These are phyloP conservation scores for Penicillium sp. DNA, from an alignment of 2,329 filamentous ascomycete genomes.

Conservation along the genomic window DNA sequence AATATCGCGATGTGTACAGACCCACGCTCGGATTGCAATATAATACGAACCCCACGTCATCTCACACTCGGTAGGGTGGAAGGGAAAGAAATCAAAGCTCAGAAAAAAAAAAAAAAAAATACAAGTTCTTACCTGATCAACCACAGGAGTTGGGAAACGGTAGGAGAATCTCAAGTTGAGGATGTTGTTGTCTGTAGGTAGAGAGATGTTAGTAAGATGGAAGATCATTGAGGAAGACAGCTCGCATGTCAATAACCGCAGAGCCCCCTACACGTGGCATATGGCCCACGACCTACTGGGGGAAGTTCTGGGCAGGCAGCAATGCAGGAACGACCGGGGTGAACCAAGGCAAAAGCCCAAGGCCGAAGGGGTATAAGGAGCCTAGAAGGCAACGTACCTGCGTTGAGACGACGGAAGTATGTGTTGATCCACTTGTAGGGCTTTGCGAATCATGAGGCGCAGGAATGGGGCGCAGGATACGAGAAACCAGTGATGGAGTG, in stretches of 20 bases:
- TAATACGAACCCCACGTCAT: conserved; percentile 15
- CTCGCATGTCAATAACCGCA: conserved; percentile 3
- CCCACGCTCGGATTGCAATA: conserved; percentile 15
- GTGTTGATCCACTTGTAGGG: conserved; percentile 13
- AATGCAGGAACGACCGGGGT: conserved; percentile 14
- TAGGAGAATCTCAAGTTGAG: background rate
- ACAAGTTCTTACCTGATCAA: background rate
- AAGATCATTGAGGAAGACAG: background rate
- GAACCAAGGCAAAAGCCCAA: background rate
- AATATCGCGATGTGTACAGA: background rate
- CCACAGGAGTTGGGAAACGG: background rate
- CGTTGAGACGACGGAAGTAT: conserved; percentile 12
- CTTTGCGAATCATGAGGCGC: conserved; percentile 21
- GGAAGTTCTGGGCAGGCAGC: conserved; percentile 6
- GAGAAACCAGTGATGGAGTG: conserved; percentile 19
- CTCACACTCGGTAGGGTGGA: background rate
- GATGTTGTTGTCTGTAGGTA: background rate
- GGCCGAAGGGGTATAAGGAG: background rate
- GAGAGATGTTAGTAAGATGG: background rate
- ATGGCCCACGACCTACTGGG: background rate
- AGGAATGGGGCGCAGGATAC: conserved; percentile 1
- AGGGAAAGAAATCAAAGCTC: background rate
- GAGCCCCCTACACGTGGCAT: conserved; percentile 19
- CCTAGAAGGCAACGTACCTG: conserved; percentile 14
- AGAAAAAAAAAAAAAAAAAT: background rate